Base-by-base conservation (phyloP, 2,329 filamentous ascomycete genomes). In the Remersonia thermophila region DNA sequence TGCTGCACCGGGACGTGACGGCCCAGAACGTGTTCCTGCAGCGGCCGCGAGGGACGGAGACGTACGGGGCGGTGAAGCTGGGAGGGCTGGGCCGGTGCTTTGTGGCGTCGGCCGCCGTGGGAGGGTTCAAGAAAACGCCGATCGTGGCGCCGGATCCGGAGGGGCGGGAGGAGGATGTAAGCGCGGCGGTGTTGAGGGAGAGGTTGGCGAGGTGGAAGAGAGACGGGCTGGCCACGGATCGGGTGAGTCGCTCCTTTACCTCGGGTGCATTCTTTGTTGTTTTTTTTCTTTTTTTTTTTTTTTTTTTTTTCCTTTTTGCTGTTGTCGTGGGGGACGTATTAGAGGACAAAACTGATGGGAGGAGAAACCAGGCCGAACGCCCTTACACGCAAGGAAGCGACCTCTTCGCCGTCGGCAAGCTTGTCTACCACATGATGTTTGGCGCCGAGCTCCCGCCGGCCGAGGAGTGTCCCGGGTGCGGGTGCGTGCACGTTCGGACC, bases 1-100 rank as follows among this genome's bases (percentile, higher is more conserved):
- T 73, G 23, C 49, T 74, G 29, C 69, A 73, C 41, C 58, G 65
- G 9, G 56, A 60, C 27, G 59, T 74, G 29, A 51, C 40, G 33
- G 60, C 69, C 0, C 46, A 46, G n/a, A 68, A 68, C 45, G 61
- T 74, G 36, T 69, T 63, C 48, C 61, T 74, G 45, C 59, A 65
- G 49, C 59, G 66, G 35, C 61, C 67, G 26, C 54, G 55, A 10
- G 64, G 63, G 2, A 50, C 42, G 10, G 68, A 72, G 52, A 62
- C 59, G 23, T 74, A 72, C 46, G 71, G 69, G 0, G 47, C 56
- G 18, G 72, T 69, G 46, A 74, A 72, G 53, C 52, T 75, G 37
- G 69, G 69, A 11, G 60, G 65, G 29, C 69, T 67, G 36, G 47
- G 54, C 30, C 47, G 48, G n/a, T 57, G 60, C 12, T 52, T 50